Conservation (phyloP, 2,329 filamentous ascomycete genomes). For the Ophioceras dolichostomum region DNA sequence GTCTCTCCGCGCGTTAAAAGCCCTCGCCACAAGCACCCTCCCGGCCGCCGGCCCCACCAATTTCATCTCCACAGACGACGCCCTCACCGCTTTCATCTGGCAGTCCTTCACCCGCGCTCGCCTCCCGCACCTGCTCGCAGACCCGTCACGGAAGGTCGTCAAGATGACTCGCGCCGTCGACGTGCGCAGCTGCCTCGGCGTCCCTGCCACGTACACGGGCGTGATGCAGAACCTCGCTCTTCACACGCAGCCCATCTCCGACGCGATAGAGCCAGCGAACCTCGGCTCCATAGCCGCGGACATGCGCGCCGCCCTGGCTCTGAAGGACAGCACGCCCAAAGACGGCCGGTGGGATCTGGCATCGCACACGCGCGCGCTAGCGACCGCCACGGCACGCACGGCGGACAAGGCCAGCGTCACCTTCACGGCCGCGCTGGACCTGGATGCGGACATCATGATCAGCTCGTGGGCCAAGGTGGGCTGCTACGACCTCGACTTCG, state of each 20-base stretch:
- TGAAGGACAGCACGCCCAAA: slow-evolving; percentile 10
- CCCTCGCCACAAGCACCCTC: slow-evolving; percentile 14
- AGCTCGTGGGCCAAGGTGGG: slow-evolving; percentile 41
- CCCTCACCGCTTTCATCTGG: slow-evolving; percentile 38
- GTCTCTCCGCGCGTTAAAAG: slow-evolving; percentile 27
- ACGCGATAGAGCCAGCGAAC: slow-evolving; percentile 3
- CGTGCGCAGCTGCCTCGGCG: slow-evolving; percentile 25
- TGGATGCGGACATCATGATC: slow-evolving; percentile 31
- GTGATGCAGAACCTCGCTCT: slow-evolving; percentile 33
- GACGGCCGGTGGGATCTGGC: neutral
- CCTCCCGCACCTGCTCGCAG: slow-evolving; percentile 15
- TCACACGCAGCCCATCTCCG: slow-evolving; percentile 15
- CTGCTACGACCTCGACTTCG: slow-evolving; percentile 32
- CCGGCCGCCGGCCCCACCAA: neutral
- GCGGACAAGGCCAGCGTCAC: slow-evolving; percentile 22
- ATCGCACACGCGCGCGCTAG: slow-evolving; percentile 23
- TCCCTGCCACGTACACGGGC: slow-evolving; percentile 33
- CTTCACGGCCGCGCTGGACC: slow-evolving; percentile 21
- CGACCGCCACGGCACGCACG: slow-evolving; percentile 22
- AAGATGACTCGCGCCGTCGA: slow-evolving; percentile 36
- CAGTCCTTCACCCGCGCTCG: slow-evolving; percentile 28
- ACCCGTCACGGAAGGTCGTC: slow-evolving; percentile 7
- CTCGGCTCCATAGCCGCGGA: slow-evolving; percentile 17
- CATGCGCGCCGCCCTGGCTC: slow-evolving; percentile 25
- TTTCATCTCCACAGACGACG: slow-evolving; percentile 42